Conservation (phyloP, 495 filamentous ascomycete genomes). For the Talaromyces stipitatus region DNA sequence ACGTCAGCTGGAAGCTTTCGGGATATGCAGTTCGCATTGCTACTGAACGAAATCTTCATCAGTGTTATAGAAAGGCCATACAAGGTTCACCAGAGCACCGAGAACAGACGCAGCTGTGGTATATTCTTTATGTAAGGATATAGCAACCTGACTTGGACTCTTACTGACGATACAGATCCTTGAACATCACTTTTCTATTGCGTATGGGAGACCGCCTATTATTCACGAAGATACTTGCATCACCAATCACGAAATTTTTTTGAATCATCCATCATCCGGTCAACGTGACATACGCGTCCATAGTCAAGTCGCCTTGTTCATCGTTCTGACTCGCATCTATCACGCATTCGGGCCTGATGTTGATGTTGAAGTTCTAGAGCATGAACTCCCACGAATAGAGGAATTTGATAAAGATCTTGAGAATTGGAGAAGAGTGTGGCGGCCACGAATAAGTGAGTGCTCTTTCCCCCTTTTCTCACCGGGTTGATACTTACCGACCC, state of each 20-base stretch:
- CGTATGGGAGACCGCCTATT: constrained; percentile 47
- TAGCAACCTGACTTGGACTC: background rate
- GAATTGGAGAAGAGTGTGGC: constrained; percentile 42
- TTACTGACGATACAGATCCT: constrained; percentile 23
- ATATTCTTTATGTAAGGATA: constrained; percentile 43
- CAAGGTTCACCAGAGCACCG: constrained; percentile 37
- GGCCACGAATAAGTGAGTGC: constrained; percentile 37
- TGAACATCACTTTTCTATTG: constrained; percentile 50
- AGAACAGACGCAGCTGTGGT: constrained; percentile 42
- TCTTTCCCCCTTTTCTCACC: background rate
- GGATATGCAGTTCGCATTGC: constrained; percentile 50
- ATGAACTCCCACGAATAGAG: constrained; percentile 36
- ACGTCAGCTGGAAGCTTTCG: constrained; percentile 50
- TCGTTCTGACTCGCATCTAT: constrained; percentile 49
- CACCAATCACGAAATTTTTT: constrained; percentile 41
- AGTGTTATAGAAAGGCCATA: constrained; percentile 42
- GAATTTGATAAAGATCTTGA: constrained; percentile 35
- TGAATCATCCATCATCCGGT: constrained; percentile 31
- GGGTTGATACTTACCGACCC: constrained; percentile 11
- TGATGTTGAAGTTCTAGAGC: constrained; percentile 42
- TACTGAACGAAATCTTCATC: constrained; percentile 43
- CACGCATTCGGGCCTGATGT: constrained; percentile 52
- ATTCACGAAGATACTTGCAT: constrained; percentile 49
- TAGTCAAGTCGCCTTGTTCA: constrained; percentile 52
- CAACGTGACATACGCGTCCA: constrained; percentile 47